phyloP scores from a whole-genome alignment of 768 basidiomycete genomes.

The Lactarius sanguifluus region DNA sequence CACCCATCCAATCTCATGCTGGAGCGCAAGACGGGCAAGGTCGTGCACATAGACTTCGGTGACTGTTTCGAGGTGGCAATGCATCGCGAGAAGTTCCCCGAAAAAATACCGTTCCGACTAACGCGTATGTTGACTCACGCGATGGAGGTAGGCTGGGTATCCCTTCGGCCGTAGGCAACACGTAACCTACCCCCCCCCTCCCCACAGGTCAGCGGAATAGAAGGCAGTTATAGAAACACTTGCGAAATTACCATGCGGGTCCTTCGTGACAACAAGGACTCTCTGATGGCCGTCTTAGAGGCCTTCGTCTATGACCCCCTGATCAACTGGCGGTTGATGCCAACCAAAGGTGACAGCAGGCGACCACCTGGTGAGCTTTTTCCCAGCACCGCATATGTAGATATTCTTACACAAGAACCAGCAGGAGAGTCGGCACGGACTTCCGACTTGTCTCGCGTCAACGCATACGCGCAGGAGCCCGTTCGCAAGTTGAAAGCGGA shows the following conservation, averaged over 20 bases:
- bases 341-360: constrained; percentile 72
- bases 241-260: constrained; percentile 99
- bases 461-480: constrained; percentile 76
- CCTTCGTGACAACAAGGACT: constrained; percentile 94
- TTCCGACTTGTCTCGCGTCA: constrained; percentile 61
- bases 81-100: constrained; percentile 98
- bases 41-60: constrained; percentile 96
- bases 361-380: constrained; percentile 58
- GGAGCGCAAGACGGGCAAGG: constrained; percentile 87
- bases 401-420: constrained; percentile 32
- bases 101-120: constrained; percentile 96
- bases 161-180: background rate
- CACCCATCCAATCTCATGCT: constrained; percentile 95
- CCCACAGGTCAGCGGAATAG: constrained; percentile 89
- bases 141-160: constrained; percentile 77
- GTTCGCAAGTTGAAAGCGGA: constrained; percentile 83
- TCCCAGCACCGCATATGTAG: constrained; percentile 15
- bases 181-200: constrained; percentile 12
- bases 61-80: constrained; percentile 99
- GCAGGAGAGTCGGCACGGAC: constrained; percentile 54
- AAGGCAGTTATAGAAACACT: constrained; percentile 93
- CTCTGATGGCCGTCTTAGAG: constrained; percentile 97
- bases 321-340: constrained; percentile 95
- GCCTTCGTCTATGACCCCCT: constrained; percentile 98
- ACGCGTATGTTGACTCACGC: constrained; percentile 98